A percentile compares a stretch with the other conserved stretches of the same genome.
These are phyloP conservation scores for Kodamaea derodonti DNA, from an alignment of 1,139 yeast species.

Conservation along the genomic window DNA sequence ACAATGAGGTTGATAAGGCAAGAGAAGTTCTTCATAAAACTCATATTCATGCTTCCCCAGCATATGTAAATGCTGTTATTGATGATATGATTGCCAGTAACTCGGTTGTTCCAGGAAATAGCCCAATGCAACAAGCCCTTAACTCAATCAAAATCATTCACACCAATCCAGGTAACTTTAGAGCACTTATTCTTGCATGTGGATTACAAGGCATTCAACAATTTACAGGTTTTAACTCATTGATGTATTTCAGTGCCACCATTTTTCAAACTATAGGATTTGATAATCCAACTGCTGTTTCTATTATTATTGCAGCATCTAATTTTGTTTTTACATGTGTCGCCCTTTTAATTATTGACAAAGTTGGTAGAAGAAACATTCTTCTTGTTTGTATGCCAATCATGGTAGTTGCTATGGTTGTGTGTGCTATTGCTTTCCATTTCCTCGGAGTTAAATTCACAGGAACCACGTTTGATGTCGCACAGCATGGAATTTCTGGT, in stretches of 20 bases:
- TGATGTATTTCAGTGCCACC: slow-evolving; percentile 91
- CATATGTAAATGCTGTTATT: slow-evolving; percentile 53
- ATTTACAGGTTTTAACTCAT: slow-evolving; percentile 90
- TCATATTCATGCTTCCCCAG: slow-evolving; percentile 54
- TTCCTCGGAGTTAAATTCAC: slow-evolving; percentile 62
- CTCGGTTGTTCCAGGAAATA: slow-evolving; percentile 61
- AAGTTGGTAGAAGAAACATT: slow-evolving; percentile 79
- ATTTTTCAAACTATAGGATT: slow-evolving; percentile 89
- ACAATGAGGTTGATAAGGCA: slow-evolving; percentile 63
- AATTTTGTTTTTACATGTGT: slow-evolving; percentile 80
- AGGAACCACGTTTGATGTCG: slow-evolving; percentile 39
- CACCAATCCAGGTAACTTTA: slow-evolving; percentile 70
- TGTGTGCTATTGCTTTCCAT: slow-evolving; percentile 89
- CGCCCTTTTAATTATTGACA: slow-evolving; percentile 81
- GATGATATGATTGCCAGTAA: slow-evolving; percentile 55
- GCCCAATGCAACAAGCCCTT: slow-evolving; percentile 51
- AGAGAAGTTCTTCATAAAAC: slow-evolving; percentile 57
- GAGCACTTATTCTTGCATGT: slow-evolving; percentile 86
- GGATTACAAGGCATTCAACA: slow-evolving; percentile 95
- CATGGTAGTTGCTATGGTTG: slow-evolving; percentile 69
- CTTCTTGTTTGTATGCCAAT: slow-evolving; percentile 73
- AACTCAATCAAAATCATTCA: slow-evolving; percentile 69
- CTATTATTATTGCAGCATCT: slow-evolving; percentile 87
- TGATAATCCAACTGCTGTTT: slow-evolving; percentile 83
- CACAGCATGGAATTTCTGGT: slow-evolving; percentile 51